phyloP scores from a whole-genome alignment of 2,329 filamentous ascomycete genomes.

The Sclerotinia subarctica region DNA sequence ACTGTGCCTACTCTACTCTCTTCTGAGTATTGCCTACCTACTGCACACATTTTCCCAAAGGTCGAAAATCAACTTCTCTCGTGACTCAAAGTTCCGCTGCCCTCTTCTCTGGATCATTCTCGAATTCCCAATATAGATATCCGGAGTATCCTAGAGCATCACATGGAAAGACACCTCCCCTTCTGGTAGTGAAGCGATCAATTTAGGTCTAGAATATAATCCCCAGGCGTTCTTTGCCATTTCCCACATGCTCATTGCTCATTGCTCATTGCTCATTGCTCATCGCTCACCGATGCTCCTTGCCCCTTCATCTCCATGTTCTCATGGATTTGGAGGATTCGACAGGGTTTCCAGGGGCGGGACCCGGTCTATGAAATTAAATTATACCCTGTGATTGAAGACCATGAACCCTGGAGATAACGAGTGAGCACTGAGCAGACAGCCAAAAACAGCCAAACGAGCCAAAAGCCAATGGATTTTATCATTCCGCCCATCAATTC shows the following conservation, averaged over 20 bases:
- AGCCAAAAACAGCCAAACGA: not conserved
- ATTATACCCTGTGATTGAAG: not conserved
- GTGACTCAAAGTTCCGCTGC: not conserved
- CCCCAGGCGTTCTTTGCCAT: not conserved
- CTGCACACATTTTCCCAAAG: not conserved
- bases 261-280: not conserved
- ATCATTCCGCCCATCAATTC: not conserved
- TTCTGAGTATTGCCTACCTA: not conserved
- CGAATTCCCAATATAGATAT: not conserved
- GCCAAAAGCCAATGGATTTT: not conserved
- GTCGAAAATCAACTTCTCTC: not conserved
- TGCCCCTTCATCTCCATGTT: not conserved
- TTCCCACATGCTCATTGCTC: not conserved
- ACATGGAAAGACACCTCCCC: not conserved
- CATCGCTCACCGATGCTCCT: not conserved
- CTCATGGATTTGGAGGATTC: not conserved
- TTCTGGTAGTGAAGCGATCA: not conserved
- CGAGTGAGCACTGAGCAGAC: not conserved
- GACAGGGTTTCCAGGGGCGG: not conserved
- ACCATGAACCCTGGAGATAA: slow-evolving; percentile 1
- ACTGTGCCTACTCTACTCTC: no score
- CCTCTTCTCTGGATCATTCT: not conserved
- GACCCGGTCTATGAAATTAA: not conserved
- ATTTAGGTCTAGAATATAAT: slow-evolving; percentile 3
- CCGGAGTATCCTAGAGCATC: slow-evolving; percentile 1